These are phyloP conservation scores for Letharia columbiana DNA, from an alignment of 495 filamentous ascomycete genomes.

Conservation along the genomic window DNA sequence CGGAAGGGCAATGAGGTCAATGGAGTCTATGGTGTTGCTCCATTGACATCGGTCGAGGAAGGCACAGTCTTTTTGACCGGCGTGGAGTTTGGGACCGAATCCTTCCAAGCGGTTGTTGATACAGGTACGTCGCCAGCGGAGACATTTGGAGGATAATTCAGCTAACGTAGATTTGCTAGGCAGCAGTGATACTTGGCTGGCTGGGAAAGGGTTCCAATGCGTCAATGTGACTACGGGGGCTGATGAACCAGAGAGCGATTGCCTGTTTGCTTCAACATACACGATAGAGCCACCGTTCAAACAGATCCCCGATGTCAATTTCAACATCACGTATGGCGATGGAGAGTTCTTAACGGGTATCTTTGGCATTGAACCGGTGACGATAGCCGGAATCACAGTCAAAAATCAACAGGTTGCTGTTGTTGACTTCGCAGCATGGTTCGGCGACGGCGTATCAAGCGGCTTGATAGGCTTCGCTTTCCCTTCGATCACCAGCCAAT, in stretches of 20 bases:
- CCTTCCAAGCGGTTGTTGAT: constrained; percentile 47
- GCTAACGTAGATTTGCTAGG: neutral
- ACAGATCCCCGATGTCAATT: constrained; percentile 39
- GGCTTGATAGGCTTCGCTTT: constrained; percentile 58
- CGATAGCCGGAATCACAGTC: constrained; percentile 47
- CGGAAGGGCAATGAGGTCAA: constrained; percentile 19
- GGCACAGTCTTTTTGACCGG: constrained; percentile 24
- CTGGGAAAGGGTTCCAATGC: constrained; percentile 41
- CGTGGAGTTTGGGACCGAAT: constrained; percentile 35
- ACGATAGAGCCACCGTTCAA: constrained; percentile 34
- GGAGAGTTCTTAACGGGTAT: constrained; percentile 48
- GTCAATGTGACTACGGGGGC: constrained; percentile 24
- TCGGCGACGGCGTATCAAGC: constrained; percentile 40
- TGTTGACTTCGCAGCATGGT: constrained; percentile 40
- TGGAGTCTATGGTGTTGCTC: constrained; percentile 15
- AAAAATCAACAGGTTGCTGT: constrained; percentile 46
- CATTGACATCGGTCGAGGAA: constrained; percentile 13
- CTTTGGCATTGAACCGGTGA: constrained; percentile 50
- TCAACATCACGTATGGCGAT: constrained; percentile 52
- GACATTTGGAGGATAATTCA: neutral
- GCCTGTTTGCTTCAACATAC: constrained; percentile 44
- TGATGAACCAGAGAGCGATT: constrained; percentile 28
- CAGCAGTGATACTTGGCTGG: constrained; percentile 54
- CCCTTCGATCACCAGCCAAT: constrained; percentile 44
- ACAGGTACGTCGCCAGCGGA: constrained; percentile 35